Conservation (phyloP, 2,329 filamentous ascomycete species). For the Passalora sequoiae region DNA sequence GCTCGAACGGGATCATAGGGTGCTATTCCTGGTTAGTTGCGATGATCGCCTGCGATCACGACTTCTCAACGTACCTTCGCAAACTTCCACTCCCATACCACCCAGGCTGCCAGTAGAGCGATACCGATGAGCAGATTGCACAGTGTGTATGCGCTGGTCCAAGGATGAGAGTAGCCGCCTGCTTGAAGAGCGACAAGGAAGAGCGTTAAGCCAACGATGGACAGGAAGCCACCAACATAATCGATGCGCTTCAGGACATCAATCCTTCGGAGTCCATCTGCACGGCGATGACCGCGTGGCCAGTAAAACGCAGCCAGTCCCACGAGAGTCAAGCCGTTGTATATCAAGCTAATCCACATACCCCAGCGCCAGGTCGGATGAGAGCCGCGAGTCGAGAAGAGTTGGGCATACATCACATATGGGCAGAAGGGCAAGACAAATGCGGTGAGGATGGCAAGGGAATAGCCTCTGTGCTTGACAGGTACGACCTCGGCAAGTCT, state of each 20-base stretch:
- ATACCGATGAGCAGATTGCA: conserved; percentile 36
- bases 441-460: conserved; percentile 22
- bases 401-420: conserved; percentile 56
- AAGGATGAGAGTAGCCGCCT: conserved; percentile 38
- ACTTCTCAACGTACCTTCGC: too few species aligned
- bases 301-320: conserved; percentile 46
- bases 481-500: conserved; percentile 25
- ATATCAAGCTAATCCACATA: conserved; percentile 30
- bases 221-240: conserved; percentile 48
- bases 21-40: too few species aligned
- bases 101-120: conserved; percentile 31
- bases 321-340: conserved; percentile 22
- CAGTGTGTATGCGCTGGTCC: conserved; percentile 37
- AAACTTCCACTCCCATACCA: conserved; percentile 37
- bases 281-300: conserved; percentile 46
- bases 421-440: conserved; percentile 55
- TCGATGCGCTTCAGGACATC: conserved; percentile 46
- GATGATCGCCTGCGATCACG: too few species aligned
- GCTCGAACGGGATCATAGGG: conserved; percentile 38
- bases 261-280: conserved; percentile 37
- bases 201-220: conserved; percentile 46
- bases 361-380: conserved; percentile 49
- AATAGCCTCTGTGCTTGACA: conserved; percentile 24
- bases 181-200: conserved; percentile 40
- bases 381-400: conserved; percentile 42